Base-by-base conservation (phyloP, 176 grass and related monocot species). In the Rhipidocladum racemiflorum region DNA sequence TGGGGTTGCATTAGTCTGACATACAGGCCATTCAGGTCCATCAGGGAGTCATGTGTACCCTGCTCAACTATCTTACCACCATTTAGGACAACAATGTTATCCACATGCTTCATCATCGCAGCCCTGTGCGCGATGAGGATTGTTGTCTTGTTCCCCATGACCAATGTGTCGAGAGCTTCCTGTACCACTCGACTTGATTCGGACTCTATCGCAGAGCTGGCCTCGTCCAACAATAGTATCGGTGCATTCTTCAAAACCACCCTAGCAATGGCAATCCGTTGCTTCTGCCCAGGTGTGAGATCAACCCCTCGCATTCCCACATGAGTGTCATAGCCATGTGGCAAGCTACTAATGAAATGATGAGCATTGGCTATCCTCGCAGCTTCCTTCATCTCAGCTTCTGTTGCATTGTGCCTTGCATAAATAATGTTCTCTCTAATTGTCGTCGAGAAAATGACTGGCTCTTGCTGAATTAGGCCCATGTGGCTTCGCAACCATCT, bases 61-160 rank as follows among this genome's bases (percentile, higher is more conserved):
- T 99, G 97, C 85, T 99, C 97, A 44, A 99, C 97, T 86, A 99
- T 96, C 80, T 82, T 93, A 76, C 97, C 97, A 82, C 89, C 85
- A 88, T 99, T 99, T 75, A 99, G 86, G 54, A 99, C 97, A 38
- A 95, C 97, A 68, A 99, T 89, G 85, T 90, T 91, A 76, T 99
- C 97, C 82, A 99, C 97, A 83, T 99, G 97, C 85, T 90, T 96
- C 97, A 99, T 99, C 97, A 99, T 99, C 10, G 97, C 93, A 28
- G 91, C 91, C 68, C 97, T 91, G 84, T 99, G 97, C 0, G 97
- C 97, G 75, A 99, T 99, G 49, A 99, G 89, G 91, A 99, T 93
- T 11, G 97, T 99, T 12, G 97, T 99, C 86, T 99, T 99, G 85
- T 99, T 99, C 57, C 97, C 97, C 97, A 99, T 99, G 25, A 94